phyloP scores from a whole-genome alignment of 768 basidiomycete genomes.

The Auricularia sp. region DNA sequence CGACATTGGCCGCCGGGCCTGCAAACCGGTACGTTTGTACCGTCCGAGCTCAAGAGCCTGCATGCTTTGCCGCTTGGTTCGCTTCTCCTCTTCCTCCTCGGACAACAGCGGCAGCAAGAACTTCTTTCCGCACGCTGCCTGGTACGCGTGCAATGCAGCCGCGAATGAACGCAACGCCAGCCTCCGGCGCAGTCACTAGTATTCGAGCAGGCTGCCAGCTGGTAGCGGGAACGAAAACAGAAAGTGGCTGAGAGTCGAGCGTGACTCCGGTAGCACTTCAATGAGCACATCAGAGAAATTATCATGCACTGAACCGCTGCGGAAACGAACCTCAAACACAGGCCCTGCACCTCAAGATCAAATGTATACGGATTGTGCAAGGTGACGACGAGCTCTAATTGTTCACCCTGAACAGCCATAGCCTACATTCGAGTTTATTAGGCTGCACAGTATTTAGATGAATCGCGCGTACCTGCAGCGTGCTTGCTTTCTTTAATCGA shows the following conservation, averaged over 20 bases:
- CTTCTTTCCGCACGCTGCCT: constrained; percentile 60
- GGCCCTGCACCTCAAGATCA: constrained; percentile 74
- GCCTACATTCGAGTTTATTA: constrained; percentile 15
- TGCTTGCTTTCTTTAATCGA: constrained; percentile 38
- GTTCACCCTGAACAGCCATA: constrained; percentile 72
- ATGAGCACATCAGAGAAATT: constrained; percentile 7
- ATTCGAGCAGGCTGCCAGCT: constrained; percentile 66
- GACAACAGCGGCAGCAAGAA: constrained; percentile 68
- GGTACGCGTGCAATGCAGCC: constrained; percentile 73
- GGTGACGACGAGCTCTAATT: constrained; percentile 69
- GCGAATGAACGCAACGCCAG: constrained; percentile 60
- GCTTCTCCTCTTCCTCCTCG: constrained; percentile 53
- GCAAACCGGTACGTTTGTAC: constrained; percentile 22
- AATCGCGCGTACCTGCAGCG: constrained; percentile 25
- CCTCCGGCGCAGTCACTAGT: constrained; percentile 48
- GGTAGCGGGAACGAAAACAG: constrained; percentile 60
- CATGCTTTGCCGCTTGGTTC: constrained; percentile 17
- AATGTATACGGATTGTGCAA: constrained; percentile 90
- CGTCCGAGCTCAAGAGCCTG: constrained; percentile 16
- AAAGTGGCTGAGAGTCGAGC: constrained; percentile 55
- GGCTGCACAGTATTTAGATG: too few relatives aligned
- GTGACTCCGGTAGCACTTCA: constrained; percentile 70
- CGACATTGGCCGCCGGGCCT: constrained; percentile 13
- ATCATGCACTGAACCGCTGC: not conserved
- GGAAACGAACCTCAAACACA: constrained; percentile 61